Conservation (phyloP, 2,329 filamentous ascomycete species). For the Pyrenophora tritici-repentis region DNA sequence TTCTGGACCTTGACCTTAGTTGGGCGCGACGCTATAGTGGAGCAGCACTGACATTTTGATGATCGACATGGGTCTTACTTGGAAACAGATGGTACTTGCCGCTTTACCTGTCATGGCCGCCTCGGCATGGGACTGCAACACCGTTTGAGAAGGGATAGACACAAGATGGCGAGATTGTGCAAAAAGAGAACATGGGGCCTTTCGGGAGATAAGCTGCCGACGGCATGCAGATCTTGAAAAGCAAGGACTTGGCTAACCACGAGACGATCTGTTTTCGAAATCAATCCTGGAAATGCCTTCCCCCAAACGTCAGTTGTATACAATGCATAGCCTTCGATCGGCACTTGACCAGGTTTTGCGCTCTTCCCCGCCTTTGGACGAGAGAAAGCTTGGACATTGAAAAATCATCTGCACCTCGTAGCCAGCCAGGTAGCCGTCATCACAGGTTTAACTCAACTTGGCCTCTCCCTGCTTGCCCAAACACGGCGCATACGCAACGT, state of each 20-base stretch:
- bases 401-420: no score
- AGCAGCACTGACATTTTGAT: constrained; percentile 6
- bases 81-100: constrained; percentile 26
- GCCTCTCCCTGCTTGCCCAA: no score
- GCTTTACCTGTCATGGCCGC: constrained; percentile 6
- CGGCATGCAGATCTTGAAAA: constrained; percentile 1
- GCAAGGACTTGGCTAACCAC: neutral
- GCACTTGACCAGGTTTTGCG: neutral
- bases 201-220: constrained; percentile 4
- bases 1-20: neutral
- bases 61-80: constrained; percentile 14
- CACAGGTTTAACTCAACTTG: no score
- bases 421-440: no score
- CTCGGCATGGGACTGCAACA: neutral
- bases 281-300: no score
- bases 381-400: neutral
- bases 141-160: constrained; percentile 4
- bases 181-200: constrained; percentile 3
- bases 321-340: neutral
- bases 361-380: neutral
- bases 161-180: neutral
- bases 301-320: neutral
- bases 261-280: no score
- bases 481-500: no score
- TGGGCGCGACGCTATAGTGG: constrained; percentile 1